Evolutionary conservation across 805 yeast genomes (phyloP), one percentile per base, ranked within the genome.

Genomic region (Lipomyces mesembrius): DNA sequence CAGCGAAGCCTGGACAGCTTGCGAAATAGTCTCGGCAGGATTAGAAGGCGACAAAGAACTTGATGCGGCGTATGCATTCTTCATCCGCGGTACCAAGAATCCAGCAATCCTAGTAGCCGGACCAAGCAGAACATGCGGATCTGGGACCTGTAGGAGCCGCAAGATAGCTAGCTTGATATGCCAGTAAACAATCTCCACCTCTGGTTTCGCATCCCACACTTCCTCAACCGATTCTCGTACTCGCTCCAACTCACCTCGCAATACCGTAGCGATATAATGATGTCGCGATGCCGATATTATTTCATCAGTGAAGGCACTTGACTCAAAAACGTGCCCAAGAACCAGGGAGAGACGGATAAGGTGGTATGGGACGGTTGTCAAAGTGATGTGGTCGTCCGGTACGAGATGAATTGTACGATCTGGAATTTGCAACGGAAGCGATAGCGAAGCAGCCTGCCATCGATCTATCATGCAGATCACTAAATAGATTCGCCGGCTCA

Each of bases 381-480:
- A 59, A 2, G 60, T 49, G 34, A 52, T 9, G 25, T 39, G 55
- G 56, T 72, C 75, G 22, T 68, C 72, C 9, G 71, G 57, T 37
- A 69, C 62, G 17, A 74, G 67, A 9, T 25, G 52, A 25, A 77
- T 64, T n/a, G 60, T 61, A 20, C 57, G 57, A 22, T 72, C 75
- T 2, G 76, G 74, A 27, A 75, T 68, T 64, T 70, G 62, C 6
- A 69, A 39, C 20, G 79, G 78, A 32, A 62, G 61, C 32, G 70
- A 57, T 12, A 66, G 63, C 34, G 74, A 66, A 12, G 67, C 69
- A n/a, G 77, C 63, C 60, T 71, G 67, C 72, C 75, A 69, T 3
- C 79, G 69, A 62, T 76, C 78, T 17, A 77, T 64, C 12, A 71
- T 55, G 22, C 69, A 75, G 57, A 76, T 63, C 14, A 75, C 70